A percentile compares a stretch with the other conserved stretches of the same genome.
phyloP scores from a whole-genome alignment of 495 filamentous ascomycete species.

The Lasiosphaeris hirsuta region DNA sequence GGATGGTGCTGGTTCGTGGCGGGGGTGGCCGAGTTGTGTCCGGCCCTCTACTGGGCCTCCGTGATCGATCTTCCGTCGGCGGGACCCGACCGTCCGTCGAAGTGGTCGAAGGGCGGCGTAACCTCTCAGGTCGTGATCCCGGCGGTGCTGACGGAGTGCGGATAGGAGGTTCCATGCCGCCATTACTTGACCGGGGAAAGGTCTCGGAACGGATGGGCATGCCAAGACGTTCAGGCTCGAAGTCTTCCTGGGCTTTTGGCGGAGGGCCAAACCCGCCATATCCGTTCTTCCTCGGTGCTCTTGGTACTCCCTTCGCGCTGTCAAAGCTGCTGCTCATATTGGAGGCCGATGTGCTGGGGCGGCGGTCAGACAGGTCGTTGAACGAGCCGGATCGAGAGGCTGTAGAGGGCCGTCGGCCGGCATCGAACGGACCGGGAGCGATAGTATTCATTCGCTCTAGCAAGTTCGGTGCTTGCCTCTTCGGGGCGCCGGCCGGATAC shows the following conservation, averaged over 20 bases:
- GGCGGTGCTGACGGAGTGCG: slow-evolving; percentile 47
- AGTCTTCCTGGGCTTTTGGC: slow-evolving; percentile 26
- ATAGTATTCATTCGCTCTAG: slow-evolving; percentile 63
- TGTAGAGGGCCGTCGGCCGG: slow-evolving; percentile 28
- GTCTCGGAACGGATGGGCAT: slow-evolving; percentile 52
- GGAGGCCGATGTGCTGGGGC: slow-evolving; percentile 42
- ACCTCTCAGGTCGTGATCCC: slow-evolving; percentile 34
- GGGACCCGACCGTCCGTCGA: slow-evolving; percentile 15
- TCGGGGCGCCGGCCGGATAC: slow-evolving; percentile 31
- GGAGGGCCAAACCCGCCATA: slow-evolving; percentile 49
- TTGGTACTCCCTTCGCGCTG: slow-evolving; percentile 31
- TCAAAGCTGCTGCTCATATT: slow-evolving; percentile 38
- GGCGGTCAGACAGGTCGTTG: slow-evolving; percentile 18
- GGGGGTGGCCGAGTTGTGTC: slow-evolving; percentile 48
- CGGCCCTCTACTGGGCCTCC: slow-evolving; percentile 47
- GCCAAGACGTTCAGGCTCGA: slow-evolving; percentile 34
- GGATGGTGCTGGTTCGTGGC: slow-evolving; percentile 44
- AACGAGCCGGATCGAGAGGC: slow-evolving; percentile 15
- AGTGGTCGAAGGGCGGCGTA: slow-evolving; percentile 31
- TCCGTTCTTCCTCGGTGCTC: slow-evolving; percentile 43
- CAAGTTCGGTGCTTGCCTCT: slow-evolving; percentile 47
- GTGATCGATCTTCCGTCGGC: slow-evolving; percentile 26
- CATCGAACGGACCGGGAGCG: slow-evolving; percentile 63
- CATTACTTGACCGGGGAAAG: slow-evolving; percentile 45
- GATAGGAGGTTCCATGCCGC: slow-evolving; percentile 28